Evolutionary conservation across 2,329 filamentous ascomycete genomes (phyloP).

Genomic region (Talaromyces rugulosus): DNA sequence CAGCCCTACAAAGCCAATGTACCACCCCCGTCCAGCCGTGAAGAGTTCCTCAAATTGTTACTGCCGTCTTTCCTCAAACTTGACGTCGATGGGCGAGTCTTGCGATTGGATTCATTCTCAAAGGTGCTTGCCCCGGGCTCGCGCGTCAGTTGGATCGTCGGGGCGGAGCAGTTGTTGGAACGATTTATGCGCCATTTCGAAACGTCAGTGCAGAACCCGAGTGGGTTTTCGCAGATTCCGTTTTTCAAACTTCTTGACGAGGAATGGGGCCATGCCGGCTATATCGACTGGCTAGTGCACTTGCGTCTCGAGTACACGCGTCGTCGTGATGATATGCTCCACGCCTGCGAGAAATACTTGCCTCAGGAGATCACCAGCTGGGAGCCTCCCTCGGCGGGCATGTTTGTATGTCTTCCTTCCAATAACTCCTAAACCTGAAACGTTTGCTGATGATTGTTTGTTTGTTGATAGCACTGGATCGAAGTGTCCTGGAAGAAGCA

Average conservation of each 20-base stretch:
- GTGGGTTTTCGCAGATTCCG: conserved; percentile 76
- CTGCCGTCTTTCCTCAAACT: conserved; percentile 74
- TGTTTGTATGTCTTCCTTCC: conserved; percentile 73
- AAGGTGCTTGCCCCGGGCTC: conserved; percentile 84
- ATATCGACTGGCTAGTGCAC: conserved; percentile 82
- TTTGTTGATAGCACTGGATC: conserved; percentile 42
- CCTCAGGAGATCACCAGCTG: conserved; percentile 70
- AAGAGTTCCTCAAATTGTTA: conserved; percentile 69
- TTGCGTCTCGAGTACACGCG: conserved; percentile 76
- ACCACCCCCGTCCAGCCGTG: conserved; percentile 58
- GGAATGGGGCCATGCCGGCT: conserved; percentile 88
- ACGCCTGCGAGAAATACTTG: conserved; percentile 72
- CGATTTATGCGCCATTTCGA: conserved; percentile 79
- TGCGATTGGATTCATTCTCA: conserved; percentile 89
- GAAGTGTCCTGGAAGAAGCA: conserved; percentile 44
- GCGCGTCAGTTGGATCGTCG: conserved; percentile 84
- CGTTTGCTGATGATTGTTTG: conserved; percentile 3
- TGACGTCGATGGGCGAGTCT: conserved; percentile 80
- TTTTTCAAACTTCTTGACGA: conserved; percentile 89
- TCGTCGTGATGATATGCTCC: conserved; percentile 70
- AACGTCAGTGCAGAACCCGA: conserved; percentile 77
- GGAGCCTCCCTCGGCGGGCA: conserved; percentile 75
- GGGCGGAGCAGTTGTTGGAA: conserved; percentile 77
- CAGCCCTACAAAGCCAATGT: conserved; percentile 62
- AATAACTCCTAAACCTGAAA: not conserved